Percentiles rank a stretch among this genome's conserved stretches.
Evolutionary conservation across 2,329 filamentous ascomycete species (phyloP).

Genomic region (Bimuria novae-zelandiae): DNA sequence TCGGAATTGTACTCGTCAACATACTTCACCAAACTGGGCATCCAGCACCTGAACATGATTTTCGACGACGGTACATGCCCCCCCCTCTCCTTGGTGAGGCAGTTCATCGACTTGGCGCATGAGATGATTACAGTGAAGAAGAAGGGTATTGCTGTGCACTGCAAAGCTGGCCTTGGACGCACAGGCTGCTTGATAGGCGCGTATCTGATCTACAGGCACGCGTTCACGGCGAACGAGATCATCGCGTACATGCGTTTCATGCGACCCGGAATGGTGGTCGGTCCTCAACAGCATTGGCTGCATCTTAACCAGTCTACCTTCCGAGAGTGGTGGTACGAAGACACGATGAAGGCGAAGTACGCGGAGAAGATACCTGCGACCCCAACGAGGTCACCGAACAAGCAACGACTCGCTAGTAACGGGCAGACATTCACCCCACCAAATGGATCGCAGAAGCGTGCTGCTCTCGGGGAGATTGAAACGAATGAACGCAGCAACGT

Average conservation of each 20-base stretch:
- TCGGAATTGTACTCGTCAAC: conserved; percentile 94
- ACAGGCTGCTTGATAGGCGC: conserved; percentile 97
- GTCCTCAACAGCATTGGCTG: conserved; percentile 97
- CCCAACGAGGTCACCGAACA: conserved; percentile 58
- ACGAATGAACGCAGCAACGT: conserved; percentile 66
- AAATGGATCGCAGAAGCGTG: conserved; percentile 74
- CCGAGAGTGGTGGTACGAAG: conserved; percentile 94
- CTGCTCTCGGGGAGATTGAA: conserved; percentile 92
- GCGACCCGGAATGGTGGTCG: conserved; percentile 98
- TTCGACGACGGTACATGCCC: conserved; percentile 98
- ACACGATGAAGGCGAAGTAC: conserved; percentile 78
- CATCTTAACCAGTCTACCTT: conserved; percentile 96
- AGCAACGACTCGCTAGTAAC: conserved; percentile 61
- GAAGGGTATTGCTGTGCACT: conserved; percentile 95
- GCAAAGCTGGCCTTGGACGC: conserved; percentile 93
- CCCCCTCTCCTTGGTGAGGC: conserved; percentile 82
- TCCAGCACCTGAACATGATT: conserved; percentile 98
- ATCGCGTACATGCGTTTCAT: conserved; percentile 99
- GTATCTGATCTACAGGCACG: conserved; percentile 95
- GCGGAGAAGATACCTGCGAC: conserved; percentile 65
- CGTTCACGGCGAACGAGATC: conserved; percentile 95
- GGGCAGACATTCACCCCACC: conserved; percentile 81
- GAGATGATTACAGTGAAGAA: conserved; percentile 90
- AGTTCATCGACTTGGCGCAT: conserved; percentile 93
- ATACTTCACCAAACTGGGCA: conserved; percentile 95